A percentile compares a stretch with the other conserved stretches of the same genome.
Evolutionary conservation across 345 rosid species (phyloP).

Genomic region (Dimocarpus longan): DNA sequence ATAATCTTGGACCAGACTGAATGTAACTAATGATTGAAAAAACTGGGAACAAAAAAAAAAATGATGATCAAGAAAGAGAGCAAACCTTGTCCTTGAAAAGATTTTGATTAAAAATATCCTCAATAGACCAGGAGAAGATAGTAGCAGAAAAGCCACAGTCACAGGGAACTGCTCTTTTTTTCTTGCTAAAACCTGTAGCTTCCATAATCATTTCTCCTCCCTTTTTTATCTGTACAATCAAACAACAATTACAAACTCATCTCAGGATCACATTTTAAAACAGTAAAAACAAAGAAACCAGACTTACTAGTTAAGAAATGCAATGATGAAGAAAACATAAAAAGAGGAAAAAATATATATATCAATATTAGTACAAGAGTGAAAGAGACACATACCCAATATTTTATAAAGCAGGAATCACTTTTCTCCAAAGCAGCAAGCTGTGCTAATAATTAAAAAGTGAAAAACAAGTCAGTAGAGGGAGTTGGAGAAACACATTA

Average conservation of each 20-base stretch:
- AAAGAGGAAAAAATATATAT: too few species aligned
- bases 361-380: too few species aligned
- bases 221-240: neutral
- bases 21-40: neutral
- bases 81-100: constrained; percentile 40
- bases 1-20: too few species aligned
- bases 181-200: constrained; percentile 5
- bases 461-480: too few species aligned
- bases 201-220: neutral
- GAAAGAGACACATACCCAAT: too few species aligned
- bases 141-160: constrained; percentile 12
- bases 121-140: constrained; percentile 43
- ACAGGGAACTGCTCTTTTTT: neutral
- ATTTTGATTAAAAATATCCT: constrained; percentile 33
- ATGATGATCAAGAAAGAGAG: neutral
- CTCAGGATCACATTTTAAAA: neutral
- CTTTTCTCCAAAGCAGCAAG: too few species aligned
- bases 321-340: neutral
- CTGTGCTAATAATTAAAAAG: too few species aligned
- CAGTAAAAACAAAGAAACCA: too few species aligned
- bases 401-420: too few species aligned
- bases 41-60: neutral
- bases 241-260: neutral
- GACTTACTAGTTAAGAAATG: too few species aligned
- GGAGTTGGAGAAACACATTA: too few species aligned